Base-by-base conservation (phyloP, 2,329 filamentous ascomycete genomes). In the Aureobasidium uvarum region DNA sequence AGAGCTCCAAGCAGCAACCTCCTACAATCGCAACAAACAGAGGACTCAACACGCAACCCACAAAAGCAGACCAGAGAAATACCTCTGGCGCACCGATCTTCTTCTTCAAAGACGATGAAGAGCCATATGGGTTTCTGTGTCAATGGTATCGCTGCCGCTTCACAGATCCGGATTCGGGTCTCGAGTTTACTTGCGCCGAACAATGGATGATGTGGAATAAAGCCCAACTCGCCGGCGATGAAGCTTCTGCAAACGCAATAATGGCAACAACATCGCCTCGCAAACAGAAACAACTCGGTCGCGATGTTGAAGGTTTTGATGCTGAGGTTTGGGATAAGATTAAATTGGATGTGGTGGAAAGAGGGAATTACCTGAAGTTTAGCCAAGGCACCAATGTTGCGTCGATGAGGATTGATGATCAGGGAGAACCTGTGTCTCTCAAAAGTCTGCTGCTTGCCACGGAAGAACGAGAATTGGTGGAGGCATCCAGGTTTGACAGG, bases 331-430 rank as follows among this genome's bases (percentile, higher is more conserved):
- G 87, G 87, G 72, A 81, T 38, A 68, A 74, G 36, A 77, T 85
- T 66, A 81, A 85, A 54, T 75, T 78, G 50, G 69, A 73, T 2
- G 83, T 90, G 59, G 88, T 89, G 0, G 78, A 79, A 39, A 77
- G 82, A n/a, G 86, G 83, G 3, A 88, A 82, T 63, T 78, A 81
- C 58, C 79, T 82, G 70, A 89, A 89, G 71, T 89, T 89, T n/a
- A 71, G 75, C 14, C 71, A 77, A 76, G 79, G 3, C 72, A 74
- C 5, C 75, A 76, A 18, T 72, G 20, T 41, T 28, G 13, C 20
- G 14, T 41, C 36, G 6, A 55, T 55, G 52, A 55, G 28, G 65
- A 43, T 62, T 55, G 13, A 16, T 14, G 2, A 64, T 55, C 25
- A 51, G 65, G 36, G 43, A 39, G 52, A 55, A 6, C 14, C 36